Evolutionary conservation across 2,329 filamentous ascomycete species (phyloP).

Genomic region (Diaporthe citriasiana): DNA sequence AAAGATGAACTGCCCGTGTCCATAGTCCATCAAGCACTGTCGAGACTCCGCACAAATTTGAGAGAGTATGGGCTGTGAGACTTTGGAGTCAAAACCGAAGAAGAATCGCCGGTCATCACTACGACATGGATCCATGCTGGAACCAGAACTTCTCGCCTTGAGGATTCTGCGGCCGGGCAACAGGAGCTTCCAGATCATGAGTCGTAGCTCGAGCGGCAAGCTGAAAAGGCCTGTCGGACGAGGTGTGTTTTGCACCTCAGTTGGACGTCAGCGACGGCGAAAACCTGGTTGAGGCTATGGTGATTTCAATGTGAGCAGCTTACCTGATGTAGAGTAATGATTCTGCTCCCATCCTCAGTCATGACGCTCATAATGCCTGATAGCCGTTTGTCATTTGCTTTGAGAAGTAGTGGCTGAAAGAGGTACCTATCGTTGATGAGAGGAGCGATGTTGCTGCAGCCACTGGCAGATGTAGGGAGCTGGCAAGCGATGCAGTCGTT

Average conservation of each 20-base stretch:
- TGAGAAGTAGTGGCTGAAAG: background rate
- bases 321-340: background rate
- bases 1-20: slow-evolving; percentile 1
- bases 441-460: background rate
- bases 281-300: too few relatives aligned
- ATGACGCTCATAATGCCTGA: background rate
- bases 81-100: slow-evolving; percentile 11
- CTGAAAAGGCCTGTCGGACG: background rate
- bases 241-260: background rate
- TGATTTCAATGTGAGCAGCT: background rate
- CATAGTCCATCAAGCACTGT: background rate
- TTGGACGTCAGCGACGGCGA: background rate
- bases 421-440: background rate
- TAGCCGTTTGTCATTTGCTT: background rate
- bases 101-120: background rate
- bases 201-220: slow-evolving; percentile 8
- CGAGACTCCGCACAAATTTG: slow-evolving; percentile 11
- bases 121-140: background rate
- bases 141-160: background rate
- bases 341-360: background rate
- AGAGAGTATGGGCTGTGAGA: slow-evolving; percentile 16
- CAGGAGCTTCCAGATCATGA: slow-evolving; percentile 8
- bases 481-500: background rate
- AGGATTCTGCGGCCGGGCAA: background rate
- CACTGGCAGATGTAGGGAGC: background rate